phyloP scores from a whole-genome alignment of 2,329 filamentous ascomycete species.

The Fusarium citri region DNA sequence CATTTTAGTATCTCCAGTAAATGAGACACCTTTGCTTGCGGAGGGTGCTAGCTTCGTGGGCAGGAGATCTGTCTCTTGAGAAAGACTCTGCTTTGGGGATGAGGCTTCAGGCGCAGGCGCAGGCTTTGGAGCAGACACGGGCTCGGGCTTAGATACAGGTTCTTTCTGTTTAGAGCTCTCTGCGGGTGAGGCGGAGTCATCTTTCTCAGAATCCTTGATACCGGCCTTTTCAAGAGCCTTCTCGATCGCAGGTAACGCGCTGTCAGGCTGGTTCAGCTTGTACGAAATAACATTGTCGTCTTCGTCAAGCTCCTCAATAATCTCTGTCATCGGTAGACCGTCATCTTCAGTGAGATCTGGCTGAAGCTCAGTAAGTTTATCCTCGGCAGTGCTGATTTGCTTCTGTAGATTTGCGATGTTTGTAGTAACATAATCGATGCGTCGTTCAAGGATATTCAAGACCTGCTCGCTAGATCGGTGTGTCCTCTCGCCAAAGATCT shows the following conservation, averaged over 20 bases:
- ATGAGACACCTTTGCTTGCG: constrained; percentile 70
- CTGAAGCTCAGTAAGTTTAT: constrained; percentile 73
- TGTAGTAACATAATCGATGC: constrained; percentile 89
- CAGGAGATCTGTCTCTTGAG: constrained; percentile 2
- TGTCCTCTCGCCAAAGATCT: constrained; percentile 54
- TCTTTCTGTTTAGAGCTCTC: background rate
- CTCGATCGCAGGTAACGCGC: constrained; percentile 73
- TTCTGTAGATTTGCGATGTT: constrained; percentile 82
- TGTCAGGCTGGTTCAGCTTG: constrained; percentile 73
- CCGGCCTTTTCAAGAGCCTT: constrained; percentile 84
- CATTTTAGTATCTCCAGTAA: constrained; percentile 69
- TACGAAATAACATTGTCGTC: constrained; percentile 84
- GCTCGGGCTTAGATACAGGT: background rate
- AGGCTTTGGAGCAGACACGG: background rate
- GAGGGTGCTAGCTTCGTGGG: constrained; percentile 16
- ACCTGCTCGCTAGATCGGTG: constrained; percentile 58
- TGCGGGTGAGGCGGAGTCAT: constrained; percentile 17
- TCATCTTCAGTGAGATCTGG: constrained; percentile 74
- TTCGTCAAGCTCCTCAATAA: constrained; percentile 91
- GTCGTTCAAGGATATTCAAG: constrained; percentile 71
- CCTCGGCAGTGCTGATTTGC: constrained; percentile 75
- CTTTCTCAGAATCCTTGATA: constrained; percentile 60
- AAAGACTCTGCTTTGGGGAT: background rate
- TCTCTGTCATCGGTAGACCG: constrained; percentile 85
- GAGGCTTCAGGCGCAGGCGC: background rate